phyloP scores from a whole-genome alignment of 176 grass and related monocot genomes.

The Canna indica region DNA sequence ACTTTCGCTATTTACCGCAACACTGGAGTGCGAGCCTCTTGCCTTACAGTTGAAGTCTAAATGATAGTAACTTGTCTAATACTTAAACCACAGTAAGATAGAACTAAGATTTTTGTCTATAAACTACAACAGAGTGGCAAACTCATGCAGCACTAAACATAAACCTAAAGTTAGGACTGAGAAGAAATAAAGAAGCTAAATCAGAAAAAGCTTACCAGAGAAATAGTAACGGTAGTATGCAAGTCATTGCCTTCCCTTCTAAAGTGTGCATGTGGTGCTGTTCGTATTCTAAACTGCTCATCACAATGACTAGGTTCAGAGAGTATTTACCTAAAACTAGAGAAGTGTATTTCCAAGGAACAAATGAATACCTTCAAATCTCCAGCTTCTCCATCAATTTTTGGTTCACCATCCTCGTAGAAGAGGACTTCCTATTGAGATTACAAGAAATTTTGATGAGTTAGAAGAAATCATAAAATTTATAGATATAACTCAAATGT shows the following conservation, averaged over 20 bases:
- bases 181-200: conserved; percentile 5
- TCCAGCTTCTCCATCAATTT: conserved; percentile 89
- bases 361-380: conserved; percentile 72
- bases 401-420: conserved; percentile 97
- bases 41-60: not conserved
- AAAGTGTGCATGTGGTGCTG: conserved; percentile 70
- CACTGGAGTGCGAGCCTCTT: not conserved
- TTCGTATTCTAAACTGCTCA: conserved; percentile 84
- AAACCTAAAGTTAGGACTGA: not conserved
- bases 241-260: conserved; percentile 88
- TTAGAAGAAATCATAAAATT: not conserved
- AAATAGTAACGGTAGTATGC: conserved; percentile 70
- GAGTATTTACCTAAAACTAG: conserved; percentile 14
- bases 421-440: conserved; percentile 60
- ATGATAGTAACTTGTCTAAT: not conserved
- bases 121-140: not conserved
- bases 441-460: not conserved
- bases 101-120: not conserved
- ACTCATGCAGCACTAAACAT: conserved; percentile 7
- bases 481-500: not conserved
- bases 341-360: not conserved
- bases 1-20: too few species aligned
- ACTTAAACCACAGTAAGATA: not conserved
- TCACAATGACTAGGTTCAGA: conserved; percentile 20
- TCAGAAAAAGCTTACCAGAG: conserved; percentile 41